Conservation (phyloP, 2,329 filamentous ascomycete genomes). For the Bipolaris sorokiniana region DNA sequence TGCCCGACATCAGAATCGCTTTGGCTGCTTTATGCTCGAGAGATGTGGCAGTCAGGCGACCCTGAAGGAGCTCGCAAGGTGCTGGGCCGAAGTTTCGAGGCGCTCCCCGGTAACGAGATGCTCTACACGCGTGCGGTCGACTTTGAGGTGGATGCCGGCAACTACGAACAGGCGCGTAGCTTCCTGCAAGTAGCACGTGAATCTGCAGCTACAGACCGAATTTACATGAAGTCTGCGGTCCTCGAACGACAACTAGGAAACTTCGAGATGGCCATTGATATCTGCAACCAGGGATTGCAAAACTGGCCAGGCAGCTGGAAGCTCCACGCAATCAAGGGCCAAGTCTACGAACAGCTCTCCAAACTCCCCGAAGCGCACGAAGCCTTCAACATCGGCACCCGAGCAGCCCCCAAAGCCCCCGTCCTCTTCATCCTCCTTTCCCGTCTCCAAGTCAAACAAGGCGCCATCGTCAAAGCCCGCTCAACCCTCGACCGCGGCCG, state of each 20-base stretch:
- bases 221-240: conserved; percentile 95
- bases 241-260: conserved; percentile 88
- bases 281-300: conserved; percentile 84
- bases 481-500: conserved; percentile 91
- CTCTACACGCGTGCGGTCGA: conserved; percentile 98
- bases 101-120: conserved; percentile 96
- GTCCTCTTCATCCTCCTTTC: conserved; percentile 89
- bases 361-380: conserved; percentile 86
- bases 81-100: conserved; percentile 86
- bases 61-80: conserved; percentile 86
- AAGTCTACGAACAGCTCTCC: conserved; percentile 87
- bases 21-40: conserved; percentile 95
- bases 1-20: conserved; percentile 89
- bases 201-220: conserved; percentile 90
- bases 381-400: conserved; percentile 85
- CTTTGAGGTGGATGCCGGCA: conserved; percentile 87
- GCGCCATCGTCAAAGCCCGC: conserved; percentile 86
- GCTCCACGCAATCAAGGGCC: conserved; percentile 98
- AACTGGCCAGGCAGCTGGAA: conserved; percentile 86
- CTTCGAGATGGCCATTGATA: conserved; percentile 79
- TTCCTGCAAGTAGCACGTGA: conserved; percentile 82
- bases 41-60: conserved; percentile 89
- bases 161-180: conserved; percentile 80
- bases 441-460: conserved; percentile 83
- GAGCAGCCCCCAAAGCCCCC: conserved; percentile 82